Conservation (phyloP, 1,284 basidiomycete species). For the Sphaerobolus stellatus region DNA sequence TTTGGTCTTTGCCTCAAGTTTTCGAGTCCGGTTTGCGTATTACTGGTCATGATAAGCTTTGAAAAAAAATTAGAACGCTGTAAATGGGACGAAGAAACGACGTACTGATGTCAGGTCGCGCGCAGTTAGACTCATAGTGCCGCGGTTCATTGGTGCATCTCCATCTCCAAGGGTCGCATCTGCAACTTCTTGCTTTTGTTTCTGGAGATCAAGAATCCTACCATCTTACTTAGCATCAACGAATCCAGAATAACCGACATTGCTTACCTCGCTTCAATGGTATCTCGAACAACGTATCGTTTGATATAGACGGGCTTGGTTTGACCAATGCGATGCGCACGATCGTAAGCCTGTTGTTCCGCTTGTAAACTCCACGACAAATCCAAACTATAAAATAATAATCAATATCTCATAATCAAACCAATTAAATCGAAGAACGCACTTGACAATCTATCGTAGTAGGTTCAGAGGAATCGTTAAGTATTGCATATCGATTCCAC, state of each 20-base stretch:
- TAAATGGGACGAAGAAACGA: neutral
- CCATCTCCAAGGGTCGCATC: constrained; percentile 72
- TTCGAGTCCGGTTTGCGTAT: too few relatives aligned
- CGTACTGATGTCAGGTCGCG: constrained; percentile 17
- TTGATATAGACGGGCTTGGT: constrained; percentile 68
- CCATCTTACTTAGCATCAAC: neutral
- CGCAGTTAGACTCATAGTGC: constrained; percentile 13
- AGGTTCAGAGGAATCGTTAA: neutral
- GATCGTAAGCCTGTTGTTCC: constrained; percentile 67
- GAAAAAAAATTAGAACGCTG: too few relatives aligned
- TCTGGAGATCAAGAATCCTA: constrained; percentile 64
- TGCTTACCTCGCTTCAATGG: constrained; percentile 65
- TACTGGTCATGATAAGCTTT: too few relatives aligned
- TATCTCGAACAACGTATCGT: constrained; percentile 61
- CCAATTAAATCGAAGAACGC: neutral
- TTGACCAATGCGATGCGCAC: constrained; percentile 67
- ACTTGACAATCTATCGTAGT: constrained; percentile 48
- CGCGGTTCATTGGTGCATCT: constrained; percentile 41
- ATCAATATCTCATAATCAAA: neutral
- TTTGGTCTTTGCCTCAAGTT: too few relatives aligned
- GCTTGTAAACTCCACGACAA: constrained; percentile 68
- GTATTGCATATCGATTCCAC: neutral
- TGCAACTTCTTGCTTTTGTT: constrained; percentile 56
- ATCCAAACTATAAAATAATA: constrained; percentile 46
- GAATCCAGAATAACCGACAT: neutral